phyloP scores from a whole-genome alignment of 2,329 filamentous ascomycete genomes.

The Escovopsis sp. region DNA sequence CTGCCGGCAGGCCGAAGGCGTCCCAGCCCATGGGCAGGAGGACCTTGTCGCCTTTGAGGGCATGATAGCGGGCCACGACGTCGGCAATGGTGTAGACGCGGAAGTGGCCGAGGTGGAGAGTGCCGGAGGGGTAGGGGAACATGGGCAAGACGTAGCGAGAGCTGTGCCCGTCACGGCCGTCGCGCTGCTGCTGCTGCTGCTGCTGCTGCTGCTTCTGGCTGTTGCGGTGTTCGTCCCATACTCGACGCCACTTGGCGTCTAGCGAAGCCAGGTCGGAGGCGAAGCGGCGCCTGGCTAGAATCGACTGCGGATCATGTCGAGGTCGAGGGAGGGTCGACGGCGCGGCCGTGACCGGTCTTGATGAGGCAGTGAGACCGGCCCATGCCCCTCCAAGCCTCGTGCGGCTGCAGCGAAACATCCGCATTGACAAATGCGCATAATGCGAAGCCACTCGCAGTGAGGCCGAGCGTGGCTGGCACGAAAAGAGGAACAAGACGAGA shows the following conservation, averaged over 20 bases:
- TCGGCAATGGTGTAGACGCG: conserved; percentile 87
- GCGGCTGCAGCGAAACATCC: conserved; percentile 14
- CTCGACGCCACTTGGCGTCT: conserved; percentile 35
- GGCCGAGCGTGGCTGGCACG: neutral
- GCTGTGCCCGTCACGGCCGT: conserved; percentile 12
- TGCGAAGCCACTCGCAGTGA: conserved; percentile 1
- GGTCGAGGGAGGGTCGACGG: conserved; percentile 1
- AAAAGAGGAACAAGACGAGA: too few species aligned
- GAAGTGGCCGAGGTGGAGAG: conserved; percentile 73
- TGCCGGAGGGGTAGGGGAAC: conserved; percentile 87
- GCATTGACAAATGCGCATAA: conserved; percentile 15
- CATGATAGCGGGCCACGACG: conserved; percentile 62
- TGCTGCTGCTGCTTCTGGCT: conserved; percentile 1
- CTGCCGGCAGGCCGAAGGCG: conserved; percentile 77
- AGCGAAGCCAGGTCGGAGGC: conserved; percentile 33
- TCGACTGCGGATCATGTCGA: conserved; percentile 2
- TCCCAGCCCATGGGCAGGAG: conserved; percentile 92
- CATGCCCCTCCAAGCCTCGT: conserved; percentile 9
- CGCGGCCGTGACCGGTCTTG: conserved; percentile 1
- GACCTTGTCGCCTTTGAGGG: conserved; percentile 59
- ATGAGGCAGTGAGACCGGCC: neutral
- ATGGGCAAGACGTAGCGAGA: conserved; percentile 67
- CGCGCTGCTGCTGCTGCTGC: conserved; percentile 6
- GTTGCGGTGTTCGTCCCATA: conserved; percentile 22
- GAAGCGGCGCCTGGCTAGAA: conserved; percentile 17